phyloP scores from a whole-genome alignment of 805 yeast species.

The Candida sakaeoensis region DNA sequence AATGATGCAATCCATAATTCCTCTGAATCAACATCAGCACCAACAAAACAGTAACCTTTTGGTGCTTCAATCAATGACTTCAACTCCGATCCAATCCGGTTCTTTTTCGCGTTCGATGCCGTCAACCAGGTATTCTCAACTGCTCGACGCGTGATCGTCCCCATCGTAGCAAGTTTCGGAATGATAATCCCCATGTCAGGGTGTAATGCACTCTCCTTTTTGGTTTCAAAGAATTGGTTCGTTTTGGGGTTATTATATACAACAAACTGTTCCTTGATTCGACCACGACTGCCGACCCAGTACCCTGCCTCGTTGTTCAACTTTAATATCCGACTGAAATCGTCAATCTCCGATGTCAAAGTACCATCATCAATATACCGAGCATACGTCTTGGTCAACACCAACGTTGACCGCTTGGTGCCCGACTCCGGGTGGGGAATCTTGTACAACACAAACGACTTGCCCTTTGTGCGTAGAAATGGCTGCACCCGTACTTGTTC shows the following conservation, averaged over 20 bases:
- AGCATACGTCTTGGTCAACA: constrained; percentile 74
- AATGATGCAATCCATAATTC: constrained; percentile 97
- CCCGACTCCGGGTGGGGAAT: constrained; percentile 90
- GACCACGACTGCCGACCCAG: constrained; percentile 87
- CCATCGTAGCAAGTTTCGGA: constrained; percentile 88
- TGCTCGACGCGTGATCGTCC: constrained; percentile 93
- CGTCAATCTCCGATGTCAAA: constrained; percentile 63
- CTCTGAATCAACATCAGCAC: constrained; percentile 98
- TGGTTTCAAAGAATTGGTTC: constrained; percentile 21
- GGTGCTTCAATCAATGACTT: constrained; percentile 88
- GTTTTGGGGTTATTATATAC: constrained; percentile 43
- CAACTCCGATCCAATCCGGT: constrained; percentile 87
- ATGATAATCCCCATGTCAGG: constrained; percentile 64
- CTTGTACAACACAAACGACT: constrained; percentile 49
- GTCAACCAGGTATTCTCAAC: constrained; percentile 98
- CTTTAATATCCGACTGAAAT: constrained; percentile 75
- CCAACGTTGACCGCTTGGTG: constrained; percentile 61
- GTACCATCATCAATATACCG: constrained; percentile 70
- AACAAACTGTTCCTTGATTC: constrained; percentile 83
- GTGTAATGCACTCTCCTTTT: constrained; percentile 19
- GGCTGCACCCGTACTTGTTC: constrained; percentile 23
- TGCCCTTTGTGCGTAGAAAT: constrained; percentile 19
- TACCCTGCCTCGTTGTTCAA: constrained; percentile 79
- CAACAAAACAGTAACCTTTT: constrained; percentile 83
- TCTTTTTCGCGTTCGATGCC: constrained; percentile 87